Evolutionary conservation across 1,284 basidiomycete species (phyloP), one percentile per base, ranked within the genome.

Genomic region (Trichosporon inkin): DNA sequence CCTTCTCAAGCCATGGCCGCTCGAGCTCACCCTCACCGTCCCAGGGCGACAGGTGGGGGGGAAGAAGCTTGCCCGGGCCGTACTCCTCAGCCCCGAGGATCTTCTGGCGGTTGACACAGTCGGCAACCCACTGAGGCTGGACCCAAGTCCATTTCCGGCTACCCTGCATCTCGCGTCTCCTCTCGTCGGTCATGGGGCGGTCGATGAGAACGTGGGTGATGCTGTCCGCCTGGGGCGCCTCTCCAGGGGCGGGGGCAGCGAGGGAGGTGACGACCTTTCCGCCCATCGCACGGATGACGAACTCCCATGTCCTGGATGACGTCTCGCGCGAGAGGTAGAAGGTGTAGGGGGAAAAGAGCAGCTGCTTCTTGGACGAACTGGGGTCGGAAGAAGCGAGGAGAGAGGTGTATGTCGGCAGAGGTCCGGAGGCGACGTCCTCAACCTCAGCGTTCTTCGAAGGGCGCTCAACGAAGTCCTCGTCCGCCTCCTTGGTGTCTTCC

Each of bases 161-260:
- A 52, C 83, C 82, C 69, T 87, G 84, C 65, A 84, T 82, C 68
- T 88, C 84, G 59, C 84, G 84, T 53, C 82, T 74, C 3, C 83
- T 82, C 71, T 71, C 70, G 20, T 64, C 65, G 70, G 81, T 71
- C 81, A 83, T 76, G 0, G 96, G 96, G 60, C 96, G 85, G 78
- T 99, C 96, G 68, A 97, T 88, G 67, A 99, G 87, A 67, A 98
- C 88, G 79, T 99, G 96, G 6, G 96, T 99, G 72, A 99, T 95
- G 24, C 85, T 84, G 57, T 87, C 84, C 69, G 90, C 88, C 40
- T 78, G 77, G 73, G 71, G 60, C 6, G 69, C 62, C 14, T 63
- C 60, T 47, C 62, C 56, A 14, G 78, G 73, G 1, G 90, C 86
- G 52, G 85, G 77, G n/a, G 88, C 92, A 61, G 94, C 85, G 20